Conservation (phyloP, 192 early-diverging fungal genomes). For the Geranomyces michiganensis region DNA sequence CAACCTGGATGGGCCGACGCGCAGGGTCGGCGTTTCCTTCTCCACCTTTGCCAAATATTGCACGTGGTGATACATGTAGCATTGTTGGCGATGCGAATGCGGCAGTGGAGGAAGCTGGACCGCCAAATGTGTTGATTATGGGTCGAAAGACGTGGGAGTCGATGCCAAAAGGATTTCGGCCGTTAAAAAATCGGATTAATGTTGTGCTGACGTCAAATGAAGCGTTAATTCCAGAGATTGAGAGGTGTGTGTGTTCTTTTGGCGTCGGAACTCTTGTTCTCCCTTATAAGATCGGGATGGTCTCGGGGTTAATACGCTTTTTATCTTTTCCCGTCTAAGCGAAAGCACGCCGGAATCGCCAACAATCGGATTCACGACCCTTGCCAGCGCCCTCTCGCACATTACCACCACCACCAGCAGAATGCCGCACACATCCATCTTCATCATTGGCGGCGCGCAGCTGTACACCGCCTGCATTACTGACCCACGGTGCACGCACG, state of each 20-base stretch:
- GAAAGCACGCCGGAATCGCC: not conserved
- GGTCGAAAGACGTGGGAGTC: slow-evolving; percentile 93
- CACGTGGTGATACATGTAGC: too few species aligned
- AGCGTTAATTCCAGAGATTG: slow-evolving; percentile 25
- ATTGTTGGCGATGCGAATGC: not conserved
- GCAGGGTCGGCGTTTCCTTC: slow-evolving; percentile 8
- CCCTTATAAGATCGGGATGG: too few species aligned
- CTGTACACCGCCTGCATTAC: slow-evolving; percentile 74
- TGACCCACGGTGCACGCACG: slow-evolving; percentile 54
- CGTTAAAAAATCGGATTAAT: slow-evolving; percentile 79
- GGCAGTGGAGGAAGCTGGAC: slow-evolving; percentile 18
- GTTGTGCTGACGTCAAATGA: slow-evolving; percentile 77
- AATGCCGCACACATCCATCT: slow-evolving; percentile 55
- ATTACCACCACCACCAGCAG: too few species aligned
- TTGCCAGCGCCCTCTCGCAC: slow-evolving; percentile 58
- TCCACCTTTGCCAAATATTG: not conserved
- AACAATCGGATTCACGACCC: slow-evolving; percentile 43
- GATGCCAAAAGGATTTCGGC: slow-evolving; percentile 80
- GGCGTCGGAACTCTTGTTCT: too few species aligned
- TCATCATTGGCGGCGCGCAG: slow-evolving; percentile 79
- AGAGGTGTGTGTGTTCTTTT: not conserved
- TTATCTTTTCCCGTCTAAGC: too few species aligned
- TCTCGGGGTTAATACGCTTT: too few species aligned
- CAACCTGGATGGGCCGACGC: slow-evolving; percentile 44
- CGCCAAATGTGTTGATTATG: slow-evolving; percentile 87